These are phyloP conservation scores for Kurtzmaniella fragi DNA, from an alignment of 805 yeast genomes.

Conservation along the genomic window DNA sequence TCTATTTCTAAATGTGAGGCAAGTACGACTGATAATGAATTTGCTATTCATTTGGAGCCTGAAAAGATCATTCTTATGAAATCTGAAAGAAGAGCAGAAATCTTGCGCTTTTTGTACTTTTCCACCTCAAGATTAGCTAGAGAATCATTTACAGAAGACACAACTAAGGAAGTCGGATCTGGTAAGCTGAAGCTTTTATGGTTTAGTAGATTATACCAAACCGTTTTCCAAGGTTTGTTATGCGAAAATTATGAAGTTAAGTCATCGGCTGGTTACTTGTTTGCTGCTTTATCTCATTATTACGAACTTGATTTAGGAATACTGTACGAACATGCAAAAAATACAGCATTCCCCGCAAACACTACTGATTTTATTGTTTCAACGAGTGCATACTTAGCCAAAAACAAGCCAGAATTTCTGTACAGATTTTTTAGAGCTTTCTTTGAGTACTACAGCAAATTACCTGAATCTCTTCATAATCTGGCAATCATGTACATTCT, in stretches of 20 bases:
- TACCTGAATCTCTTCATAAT: constrained; percentile 29
- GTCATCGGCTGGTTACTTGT: constrained; percentile 55
- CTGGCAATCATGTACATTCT: constrained; percentile 49
- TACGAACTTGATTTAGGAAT: constrained; percentile 59
- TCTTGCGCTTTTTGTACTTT: constrained; percentile 65
- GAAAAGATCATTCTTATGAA: constrained; percentile 24
- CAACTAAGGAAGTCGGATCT: constrained; percentile 8
- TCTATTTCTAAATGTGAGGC: constrained; percentile 35
- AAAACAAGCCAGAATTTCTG: constrained; percentile 53
- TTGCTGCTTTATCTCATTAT: constrained; percentile 56
- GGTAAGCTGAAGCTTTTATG: constrained; percentile 22
- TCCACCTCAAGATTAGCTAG: constrained; percentile 49
- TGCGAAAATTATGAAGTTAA: constrained; percentile 55
- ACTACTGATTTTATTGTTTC: constrained; percentile 55
- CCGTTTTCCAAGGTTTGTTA: constrained; percentile 65
- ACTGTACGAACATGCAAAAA: constrained; percentile 49
- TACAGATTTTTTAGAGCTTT: constrained; percentile 54
- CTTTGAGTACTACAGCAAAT: constrained; percentile 36
- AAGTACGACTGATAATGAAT: constrained; percentile 21
- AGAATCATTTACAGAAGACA: constrained; percentile 12
- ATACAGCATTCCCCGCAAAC: constrained; percentile 64
- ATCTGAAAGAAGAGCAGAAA: constrained; percentile 44
- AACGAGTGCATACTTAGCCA: constrained; percentile 54
- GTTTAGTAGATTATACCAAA: constrained; percentile 58
- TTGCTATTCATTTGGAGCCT: constrained; percentile 26